Base-by-base conservation (phyloP, 352 stramenopile species). In the Pythium biforme region DNA sequence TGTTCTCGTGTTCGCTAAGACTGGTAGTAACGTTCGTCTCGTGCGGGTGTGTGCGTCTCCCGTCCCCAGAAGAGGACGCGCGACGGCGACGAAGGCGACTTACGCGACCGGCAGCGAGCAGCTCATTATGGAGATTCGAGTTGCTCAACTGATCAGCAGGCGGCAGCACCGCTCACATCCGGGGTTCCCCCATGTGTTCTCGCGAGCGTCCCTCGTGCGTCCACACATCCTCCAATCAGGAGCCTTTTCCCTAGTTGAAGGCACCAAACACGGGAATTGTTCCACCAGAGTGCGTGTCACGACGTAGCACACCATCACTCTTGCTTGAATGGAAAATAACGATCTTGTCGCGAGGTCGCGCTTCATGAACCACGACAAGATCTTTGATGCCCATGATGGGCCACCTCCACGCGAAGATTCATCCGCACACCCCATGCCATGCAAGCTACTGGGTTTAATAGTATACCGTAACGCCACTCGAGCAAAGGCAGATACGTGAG, bases 131-230 rank as follows among this genome's bases (percentile, higher is more conserved):
- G 40, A 59, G 59, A 66, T 66, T 59, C 59, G 54, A 51, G 46
- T 31, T 33, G 59, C 59, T 55, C 59, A 48, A 62, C 59, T 66
- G 59, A 39, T n/a, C n/a, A n/a, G n/a, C n/a, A n/a, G n/a, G n/a
- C n/a, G 33, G 31, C 50, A 57, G 15, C 50, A 26, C 50, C 25
- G 55, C 47, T 47, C 55, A 33, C 19, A 29, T 15, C 26, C 34
- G 1, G 20, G 15, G 7, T 17, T 49, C 20, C 39, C 53, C 7
- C 22, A 33, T 25, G 22, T 41, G 37, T 43, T 43, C 37, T 43
- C 37, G 9, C 14, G 12, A 41, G 7, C 14, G 54, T 63, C 56
- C 56, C 56, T 56, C 47, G 34, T 61, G 19, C 10, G 50, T 14
- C 20, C n/a, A 19, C 20, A 14, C 19, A 4, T 31, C 9, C 0